Percentiles rank a stretch among this genome's conserved stretches.
Conservation (phyloP, 805 yeast species). For the Lachancea fermentati region DNA sequence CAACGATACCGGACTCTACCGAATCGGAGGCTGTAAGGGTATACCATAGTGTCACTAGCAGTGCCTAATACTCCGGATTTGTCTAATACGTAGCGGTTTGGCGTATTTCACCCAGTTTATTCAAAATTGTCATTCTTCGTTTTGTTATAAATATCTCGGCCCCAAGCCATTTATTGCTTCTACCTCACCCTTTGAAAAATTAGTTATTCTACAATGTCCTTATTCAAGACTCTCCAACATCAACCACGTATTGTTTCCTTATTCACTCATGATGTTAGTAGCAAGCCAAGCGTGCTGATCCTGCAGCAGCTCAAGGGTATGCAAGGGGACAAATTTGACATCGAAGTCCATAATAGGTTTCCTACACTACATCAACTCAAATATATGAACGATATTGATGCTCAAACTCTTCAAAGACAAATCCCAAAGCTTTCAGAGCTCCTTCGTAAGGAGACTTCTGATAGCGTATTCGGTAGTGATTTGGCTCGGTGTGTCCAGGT, state of each 20-base stretch:
- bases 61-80: no score
- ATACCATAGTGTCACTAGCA: no score
- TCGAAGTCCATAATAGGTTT: constrained; percentile 22
- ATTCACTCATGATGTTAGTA: constrained; percentile 30
- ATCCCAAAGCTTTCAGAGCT: constrained; percentile 17
- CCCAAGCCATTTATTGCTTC: no score
- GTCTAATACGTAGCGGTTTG: no score
- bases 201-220: constrained; percentile 44
- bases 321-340: constrained; percentile 13
- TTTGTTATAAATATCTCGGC: neutral
- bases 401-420: constrained; percentile 13
- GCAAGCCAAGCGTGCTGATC: constrained; percentile 20
- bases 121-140: neutral
- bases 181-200: no score
- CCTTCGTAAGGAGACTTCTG: constrained; percentile 12
- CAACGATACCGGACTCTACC: no score
- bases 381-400: constrained; percentile 21
- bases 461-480: constrained; percentile 20
- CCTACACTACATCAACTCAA: constrained; percentile 29
- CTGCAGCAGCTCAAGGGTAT: constrained; percentile 16
- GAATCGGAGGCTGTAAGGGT: no score
- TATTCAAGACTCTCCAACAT: constrained; percentile 42
- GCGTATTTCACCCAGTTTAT: no score
- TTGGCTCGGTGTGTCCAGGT: constrained; percentile 16
- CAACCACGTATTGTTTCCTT: constrained; percentile 43